Evolutionary conservation across 2,329 filamentous ascomycete genomes (phyloP).

Genomic region (Neonectria faginata): DNA sequence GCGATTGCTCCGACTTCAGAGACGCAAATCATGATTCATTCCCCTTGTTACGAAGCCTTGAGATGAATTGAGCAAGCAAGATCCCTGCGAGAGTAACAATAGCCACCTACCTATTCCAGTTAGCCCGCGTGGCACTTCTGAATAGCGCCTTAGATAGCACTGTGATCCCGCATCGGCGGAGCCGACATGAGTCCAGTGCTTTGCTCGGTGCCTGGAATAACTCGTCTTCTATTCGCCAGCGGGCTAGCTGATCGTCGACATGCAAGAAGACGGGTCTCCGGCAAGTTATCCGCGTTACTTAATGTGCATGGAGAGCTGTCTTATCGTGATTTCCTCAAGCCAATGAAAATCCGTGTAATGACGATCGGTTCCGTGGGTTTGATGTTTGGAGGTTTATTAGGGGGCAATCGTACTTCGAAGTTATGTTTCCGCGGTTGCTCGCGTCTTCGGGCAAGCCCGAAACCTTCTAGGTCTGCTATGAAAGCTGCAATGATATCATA

Average conservation of each 20-base stretch:
- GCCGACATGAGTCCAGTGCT: constrained; percentile 1
- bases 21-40: neutral
- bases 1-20: neutral
- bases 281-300: neutral
- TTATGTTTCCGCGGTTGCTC: no score
- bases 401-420: no score
- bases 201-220: neutral
- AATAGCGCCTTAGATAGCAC: constrained; percentile 11
- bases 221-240: neutral
- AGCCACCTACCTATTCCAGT: neutral
- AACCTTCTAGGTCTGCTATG: no score
- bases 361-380: no score
- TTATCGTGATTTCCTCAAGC: neutral
- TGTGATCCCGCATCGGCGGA: neutral
- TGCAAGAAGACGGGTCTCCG: neutral
- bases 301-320: neutral
- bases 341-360: neutral
- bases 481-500: no score
- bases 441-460: no score
- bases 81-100: neutral
- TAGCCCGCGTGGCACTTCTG: neutral
- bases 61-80: neutral
- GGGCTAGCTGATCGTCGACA: neutral
- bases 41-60: neutral
- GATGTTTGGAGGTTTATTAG: no score